phyloP scores from a whole-genome alignment of 169 alveolate genomes.

The Plasmodium reichenowi region DNA sequence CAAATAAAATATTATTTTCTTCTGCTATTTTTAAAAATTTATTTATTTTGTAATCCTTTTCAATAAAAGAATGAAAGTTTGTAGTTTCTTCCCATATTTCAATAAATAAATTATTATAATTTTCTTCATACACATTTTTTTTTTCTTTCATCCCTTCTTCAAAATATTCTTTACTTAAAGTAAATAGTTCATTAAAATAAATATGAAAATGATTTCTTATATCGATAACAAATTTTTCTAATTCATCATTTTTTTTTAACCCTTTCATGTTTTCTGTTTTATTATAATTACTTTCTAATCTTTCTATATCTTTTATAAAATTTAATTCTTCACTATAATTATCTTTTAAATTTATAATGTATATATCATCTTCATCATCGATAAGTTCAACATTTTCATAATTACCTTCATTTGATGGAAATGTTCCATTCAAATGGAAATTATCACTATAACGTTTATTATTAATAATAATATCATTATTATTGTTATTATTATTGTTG shows the following conservation, averaged over 20 bases:
- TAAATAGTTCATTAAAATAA: slow-evolving; percentile 52
- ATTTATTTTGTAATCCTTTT: slow-evolving; percentile 60
- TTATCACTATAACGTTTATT: not conserved
- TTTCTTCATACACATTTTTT: slow-evolving; percentile 42
- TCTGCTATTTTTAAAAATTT: slow-evolving; percentile 73
- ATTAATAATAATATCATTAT: not conserved
- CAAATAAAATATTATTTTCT: slow-evolving; percentile 42
- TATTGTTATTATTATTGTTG: not conserved
- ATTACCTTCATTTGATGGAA: not conserved
- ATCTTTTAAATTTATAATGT: slow-evolving; percentile 28
- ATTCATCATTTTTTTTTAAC: slow-evolving; percentile 14
- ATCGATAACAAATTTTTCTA: slow-evolving; percentile 25
- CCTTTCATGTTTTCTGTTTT: not conserved
- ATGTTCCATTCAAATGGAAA: not conserved
- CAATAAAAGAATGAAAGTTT: slow-evolving; percentile 56
- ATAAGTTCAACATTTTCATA: slow-evolving; percentile 13
- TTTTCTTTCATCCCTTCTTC: slow-evolving; percentile 66
- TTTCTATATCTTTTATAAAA: not conserved
- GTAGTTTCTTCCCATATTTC: slow-evolving; percentile 48
- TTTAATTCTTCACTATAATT: not conserved
- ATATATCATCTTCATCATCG: slow-evolving; percentile 73
- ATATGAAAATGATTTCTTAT: slow-evolving; percentile 48
- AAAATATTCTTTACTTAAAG: slow-evolving; percentile 47
- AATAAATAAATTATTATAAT: slow-evolving; percentile 34
- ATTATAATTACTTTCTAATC: not conserved